Evolutionary conservation across 1,284 basidiomycete genomes (phyloP).

Genomic region (Nidula niveotomentosa): DNA sequence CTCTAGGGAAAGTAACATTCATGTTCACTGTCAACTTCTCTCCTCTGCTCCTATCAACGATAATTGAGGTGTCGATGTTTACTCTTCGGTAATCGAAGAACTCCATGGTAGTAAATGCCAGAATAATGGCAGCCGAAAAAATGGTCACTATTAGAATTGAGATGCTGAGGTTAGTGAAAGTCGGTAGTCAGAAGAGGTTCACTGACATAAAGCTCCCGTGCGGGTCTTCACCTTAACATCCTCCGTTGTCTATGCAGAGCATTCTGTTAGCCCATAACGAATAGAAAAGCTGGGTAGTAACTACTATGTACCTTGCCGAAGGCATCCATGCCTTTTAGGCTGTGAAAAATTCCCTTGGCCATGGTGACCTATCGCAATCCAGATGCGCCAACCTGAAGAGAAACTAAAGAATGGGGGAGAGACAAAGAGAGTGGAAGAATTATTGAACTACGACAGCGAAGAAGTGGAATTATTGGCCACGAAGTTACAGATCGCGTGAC

Average conservation of each 20-base stretch:
- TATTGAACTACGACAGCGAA: constrained; percentile 14
- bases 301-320: constrained; percentile 85
- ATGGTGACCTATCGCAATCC: constrained; percentile 37
- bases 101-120: constrained; percentile 90
- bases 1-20: constrained; percentile 94
- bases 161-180: constrained; percentile 6
- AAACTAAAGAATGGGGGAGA: constrained; percentile 21
- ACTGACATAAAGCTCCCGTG: constrained; percentile 83
- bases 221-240: constrained; percentile 98
- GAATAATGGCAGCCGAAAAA: constrained; percentile 88
- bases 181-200: constrained; percentile 2
- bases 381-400: constrained; percentile 26
- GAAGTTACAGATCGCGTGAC: constrained; percentile 11
- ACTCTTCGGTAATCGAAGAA: constrained; percentile 94
- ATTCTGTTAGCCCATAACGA: constrained; percentile 1
- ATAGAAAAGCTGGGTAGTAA: neutral
- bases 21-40: constrained; percentile 92
- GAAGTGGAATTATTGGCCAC: neutral
- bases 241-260: constrained; percentile 78
- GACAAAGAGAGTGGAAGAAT: constrained; percentile 21
- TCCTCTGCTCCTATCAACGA: constrained; percentile 92
- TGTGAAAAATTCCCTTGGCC: constrained; percentile 76
- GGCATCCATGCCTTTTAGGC: constrained; percentile 88
- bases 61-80: constrained; percentile 84
- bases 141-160: constrained; percentile 75